Conservation (phyloP, 2,329 filamentous ascomycete genomes). For the Clarireedia monteithiana region DNA sequence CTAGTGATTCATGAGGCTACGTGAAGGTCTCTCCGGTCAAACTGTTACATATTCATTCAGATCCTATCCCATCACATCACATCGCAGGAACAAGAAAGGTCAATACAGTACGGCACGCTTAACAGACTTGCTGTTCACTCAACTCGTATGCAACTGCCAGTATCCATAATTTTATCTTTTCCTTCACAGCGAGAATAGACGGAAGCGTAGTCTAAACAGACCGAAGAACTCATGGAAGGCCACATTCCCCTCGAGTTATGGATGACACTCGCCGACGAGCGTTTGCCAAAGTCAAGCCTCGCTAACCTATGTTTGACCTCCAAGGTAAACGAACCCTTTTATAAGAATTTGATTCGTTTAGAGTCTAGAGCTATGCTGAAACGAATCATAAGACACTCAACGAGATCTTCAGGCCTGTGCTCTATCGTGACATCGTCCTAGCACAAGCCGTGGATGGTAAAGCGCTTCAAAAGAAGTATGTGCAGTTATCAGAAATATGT, state of each 20-base stretch:
- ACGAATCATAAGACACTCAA: not conserved
- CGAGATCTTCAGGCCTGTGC: not conserved
- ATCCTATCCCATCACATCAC: no score
- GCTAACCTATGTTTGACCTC: not conserved
- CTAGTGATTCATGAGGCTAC: no score
- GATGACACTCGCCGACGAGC: not conserved
- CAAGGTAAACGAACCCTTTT: not conserved
- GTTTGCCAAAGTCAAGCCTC: not conserved
- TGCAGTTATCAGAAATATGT: not conserved
- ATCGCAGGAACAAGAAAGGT: no score
- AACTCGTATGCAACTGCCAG: no score
- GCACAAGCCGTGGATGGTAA: not conserved
- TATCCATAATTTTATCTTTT: not conserved
- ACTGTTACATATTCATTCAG: no score
- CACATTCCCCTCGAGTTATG: not conserved
- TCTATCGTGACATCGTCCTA: constrained; percentile 1
- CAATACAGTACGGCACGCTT: no score
- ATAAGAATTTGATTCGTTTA: not conserved
- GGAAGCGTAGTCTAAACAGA: not conserved
- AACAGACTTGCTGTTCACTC: no score
- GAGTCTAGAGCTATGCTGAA: not conserved
- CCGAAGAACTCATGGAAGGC: not conserved
- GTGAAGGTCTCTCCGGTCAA: no score
- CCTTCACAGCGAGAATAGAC: not conserved
- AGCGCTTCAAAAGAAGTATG: not conserved